Conservation (phyloP, 176 grass and related monocot genomes). For the Neostapfia colusana region DNA sequence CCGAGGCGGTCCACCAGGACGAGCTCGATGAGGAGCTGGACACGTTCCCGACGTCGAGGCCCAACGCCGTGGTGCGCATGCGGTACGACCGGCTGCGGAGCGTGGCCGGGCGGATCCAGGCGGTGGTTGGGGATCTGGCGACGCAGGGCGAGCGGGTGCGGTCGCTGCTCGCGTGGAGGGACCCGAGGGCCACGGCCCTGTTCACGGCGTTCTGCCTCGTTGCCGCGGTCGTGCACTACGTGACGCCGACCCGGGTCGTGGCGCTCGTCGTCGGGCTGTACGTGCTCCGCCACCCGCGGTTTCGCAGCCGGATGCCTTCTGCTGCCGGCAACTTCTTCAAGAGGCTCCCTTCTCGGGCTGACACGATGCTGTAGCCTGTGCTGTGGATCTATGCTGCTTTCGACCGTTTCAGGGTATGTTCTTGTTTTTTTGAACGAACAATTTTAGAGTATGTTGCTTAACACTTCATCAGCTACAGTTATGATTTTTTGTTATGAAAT, state of each 20-base stretch:
- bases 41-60: conserved; percentile 72
- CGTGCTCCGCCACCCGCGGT: conserved; percentile 67
- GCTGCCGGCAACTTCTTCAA: conserved; percentile 70
- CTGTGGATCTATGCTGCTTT: not conserved
- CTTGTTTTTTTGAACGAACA: too few species aligned
- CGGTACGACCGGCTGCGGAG: conserved; percentile 81
- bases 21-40: conserved; percentile 86
- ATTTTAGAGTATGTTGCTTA: too few species aligned
- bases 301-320: conserved; percentile 61
- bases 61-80: conserved; percentile 55
- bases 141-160: conserved; percentile 70
- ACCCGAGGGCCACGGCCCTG: conserved; percentile 64
- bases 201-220: conserved; percentile 59
- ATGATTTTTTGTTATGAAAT: too few species aligned
- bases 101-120: conserved; percentile 74
- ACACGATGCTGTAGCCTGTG: conserved; percentile 42
- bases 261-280: conserved; percentile 52
- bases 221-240: conserved; percentile 48
- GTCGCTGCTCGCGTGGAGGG: conserved; percentile 75
- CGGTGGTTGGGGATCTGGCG: conserved; percentile 74
- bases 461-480: too few species aligned
- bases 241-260: conserved; percentile 51
- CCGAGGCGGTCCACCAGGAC: conserved; percentile 48
- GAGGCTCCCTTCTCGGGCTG: conserved; percentile 54
- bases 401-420: not conserved